Evolutionary conservation across 2,329 filamentous ascomycete genomes (phyloP).

Genomic region (Ophiostoma tasmaniense): DNA sequence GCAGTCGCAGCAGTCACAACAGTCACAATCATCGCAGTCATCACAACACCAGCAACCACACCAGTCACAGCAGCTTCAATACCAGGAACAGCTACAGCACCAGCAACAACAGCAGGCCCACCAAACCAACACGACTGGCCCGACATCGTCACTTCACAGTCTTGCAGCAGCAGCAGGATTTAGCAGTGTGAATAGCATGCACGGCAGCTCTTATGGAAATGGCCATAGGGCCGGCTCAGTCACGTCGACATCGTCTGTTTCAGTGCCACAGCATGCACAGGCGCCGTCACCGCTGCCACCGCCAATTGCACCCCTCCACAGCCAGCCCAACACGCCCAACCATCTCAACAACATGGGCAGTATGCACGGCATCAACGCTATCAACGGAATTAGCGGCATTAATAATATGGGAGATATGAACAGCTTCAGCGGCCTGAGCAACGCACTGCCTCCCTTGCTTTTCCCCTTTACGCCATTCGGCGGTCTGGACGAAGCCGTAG

Average conservation of each 20-base stretch:
- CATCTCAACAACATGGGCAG: not conserved
- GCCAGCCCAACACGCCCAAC: not conserved
- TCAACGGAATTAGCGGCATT: not conserved
- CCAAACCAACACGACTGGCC: not conserved
- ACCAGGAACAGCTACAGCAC: not conserved
- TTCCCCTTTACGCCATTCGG: slow-evolving; percentile 15
- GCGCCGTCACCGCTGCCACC: slow-evolving; percentile 1
- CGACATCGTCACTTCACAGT: not conserved
- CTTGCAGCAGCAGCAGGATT: slow-evolving; percentile 1
- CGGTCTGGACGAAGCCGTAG: slow-evolving; percentile 10
- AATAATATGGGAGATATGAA: slow-evolving; percentile 1
- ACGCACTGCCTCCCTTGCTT: slow-evolving; percentile 11
- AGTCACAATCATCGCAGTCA: slow-evolving; percentile 18
- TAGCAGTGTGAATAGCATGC: not conserved
- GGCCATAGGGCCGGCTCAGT: not conserved
- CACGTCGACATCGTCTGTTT: not conserved
- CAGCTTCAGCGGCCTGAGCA: slow-evolving; percentile 10
- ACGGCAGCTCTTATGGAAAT: not conserved
- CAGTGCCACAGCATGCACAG: not conserved
- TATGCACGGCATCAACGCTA: not conserved
- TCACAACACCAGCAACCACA: not conserved
- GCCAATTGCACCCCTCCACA: not conserved
- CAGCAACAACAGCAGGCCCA: not conserved
- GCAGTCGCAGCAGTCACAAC: not conserved
- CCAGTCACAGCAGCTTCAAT: not conserved